A percentile compares a stretch with the other conserved stretches of the same genome.
These are phyloP conservation scores for Protomyces arabidopsidicola DNA, from an alignment of 1,139 yeast species.

Conservation along the genomic window DNA sequence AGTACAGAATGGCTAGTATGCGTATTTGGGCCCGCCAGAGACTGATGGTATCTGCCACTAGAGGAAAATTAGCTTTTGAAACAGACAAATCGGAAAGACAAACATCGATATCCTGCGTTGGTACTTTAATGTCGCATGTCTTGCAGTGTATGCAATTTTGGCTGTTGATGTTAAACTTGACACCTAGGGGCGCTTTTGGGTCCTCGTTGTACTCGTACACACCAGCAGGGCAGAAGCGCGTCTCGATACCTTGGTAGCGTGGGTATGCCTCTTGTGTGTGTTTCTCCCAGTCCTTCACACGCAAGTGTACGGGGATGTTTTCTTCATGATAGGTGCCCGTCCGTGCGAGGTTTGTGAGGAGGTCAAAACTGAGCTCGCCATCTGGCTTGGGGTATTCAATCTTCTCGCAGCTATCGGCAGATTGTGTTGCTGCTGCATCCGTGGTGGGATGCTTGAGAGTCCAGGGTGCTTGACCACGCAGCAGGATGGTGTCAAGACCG, in stretches of 20 bases:
- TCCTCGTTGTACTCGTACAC: slow-evolving; percentile 89
- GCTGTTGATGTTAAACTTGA: slow-evolving; percentile 82
- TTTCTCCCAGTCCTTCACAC: slow-evolving; percentile 65
- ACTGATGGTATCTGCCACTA: background rate
- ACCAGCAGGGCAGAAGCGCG: slow-evolving; percentile 95
- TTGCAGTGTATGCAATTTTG: slow-evolving; percentile 98
- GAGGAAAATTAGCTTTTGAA: background rate
- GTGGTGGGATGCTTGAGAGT: slow-evolving; percentile 67
- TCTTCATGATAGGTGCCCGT: slow-evolving; percentile 96
- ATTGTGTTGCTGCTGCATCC: slow-evolving; percentile 66
- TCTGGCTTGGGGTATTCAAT: slow-evolving; percentile 94
- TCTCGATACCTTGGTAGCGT: slow-evolving; percentile 77
- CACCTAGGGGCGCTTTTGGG: slow-evolving; percentile 54
- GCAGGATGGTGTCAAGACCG: slow-evolving; percentile 73
- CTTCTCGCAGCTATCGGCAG: slow-evolving; percentile 60
- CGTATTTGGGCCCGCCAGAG: background rate
- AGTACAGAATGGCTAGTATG: background rate
- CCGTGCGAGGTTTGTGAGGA: slow-evolving; percentile 85
- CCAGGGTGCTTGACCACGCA: slow-evolving; percentile 81
- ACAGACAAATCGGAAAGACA: background rate
- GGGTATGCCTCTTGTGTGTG: slow-evolving; percentile 71
- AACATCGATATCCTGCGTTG: slow-evolving; percentile 77
- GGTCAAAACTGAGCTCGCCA: slow-evolving; percentile 80
- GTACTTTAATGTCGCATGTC: slow-evolving; percentile 86
- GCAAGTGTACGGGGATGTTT: slow-evolving; percentile 82